A percentile compares a stretch with the other conserved stretches of the same genome.
Conservation (phyloP, 768 basidiomycete species). For the Phlebiopsis flavidoalba region DNA sequence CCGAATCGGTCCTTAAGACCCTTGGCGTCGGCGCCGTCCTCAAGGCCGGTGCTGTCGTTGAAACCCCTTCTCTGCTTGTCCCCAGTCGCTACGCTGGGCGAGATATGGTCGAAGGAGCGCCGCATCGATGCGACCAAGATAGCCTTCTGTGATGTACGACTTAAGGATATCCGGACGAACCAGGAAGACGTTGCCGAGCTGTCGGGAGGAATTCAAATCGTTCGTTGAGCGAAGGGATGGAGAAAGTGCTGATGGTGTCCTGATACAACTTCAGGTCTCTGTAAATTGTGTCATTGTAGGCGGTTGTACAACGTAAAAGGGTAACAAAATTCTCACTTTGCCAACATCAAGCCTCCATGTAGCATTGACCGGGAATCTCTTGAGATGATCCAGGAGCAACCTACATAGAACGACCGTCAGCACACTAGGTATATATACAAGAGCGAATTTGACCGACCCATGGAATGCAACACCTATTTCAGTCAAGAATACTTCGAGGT, state of each 20-base stretch:
- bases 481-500: conserved; percentile 85
- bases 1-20: conserved; percentile 54
- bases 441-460: conserved; percentile 41
- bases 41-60: conserved; percentile 45
- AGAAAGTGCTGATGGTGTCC: conserved; percentile 80
- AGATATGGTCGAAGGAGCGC: conserved; percentile 87
- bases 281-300: not conserved
- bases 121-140: conserved; percentile 88
- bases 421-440: not conserved
- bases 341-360: conserved; percentile 97
- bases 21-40: conserved; percentile 40
- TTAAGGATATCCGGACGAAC: conserved; percentile 93
- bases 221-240: conserved; percentile 78
- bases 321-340: conserved; percentile 58
- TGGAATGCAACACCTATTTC: conserved; percentile 96
- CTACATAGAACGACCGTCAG: conserved; percentile 32
- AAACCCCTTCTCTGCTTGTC: conserved; percentile 76
- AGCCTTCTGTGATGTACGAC: conserved; percentile 92
- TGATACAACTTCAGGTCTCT: conserved; percentile 98
- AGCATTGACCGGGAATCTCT: conserved; percentile 94
- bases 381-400: conserved; percentile 87
- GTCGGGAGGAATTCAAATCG: conserved; percentile 97
- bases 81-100: conserved; percentile 87
- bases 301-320: not conserved
- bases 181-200: conserved; percentile 95